phyloP scores from a whole-genome alignment of 352 stramenopile genomes.

The Phytophthora parvispora region DNA sequence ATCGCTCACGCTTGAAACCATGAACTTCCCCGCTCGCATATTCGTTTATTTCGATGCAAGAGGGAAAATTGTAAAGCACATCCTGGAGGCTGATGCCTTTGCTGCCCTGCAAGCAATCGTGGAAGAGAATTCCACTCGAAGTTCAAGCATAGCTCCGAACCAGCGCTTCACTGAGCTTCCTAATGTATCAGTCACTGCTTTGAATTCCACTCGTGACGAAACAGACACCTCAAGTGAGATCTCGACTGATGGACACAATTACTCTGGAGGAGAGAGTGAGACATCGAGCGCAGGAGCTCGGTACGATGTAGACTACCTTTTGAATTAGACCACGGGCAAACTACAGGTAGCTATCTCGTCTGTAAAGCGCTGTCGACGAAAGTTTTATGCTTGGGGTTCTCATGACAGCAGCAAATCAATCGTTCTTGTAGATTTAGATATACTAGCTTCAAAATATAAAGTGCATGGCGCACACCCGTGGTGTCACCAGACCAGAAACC shows the following conservation, averaged over 20 bases:
- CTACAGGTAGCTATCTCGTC: too few species aligned
- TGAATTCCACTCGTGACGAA: not conserved
- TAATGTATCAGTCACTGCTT: not conserved
- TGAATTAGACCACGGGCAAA: not conserved
- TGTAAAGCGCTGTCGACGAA: too few species aligned
- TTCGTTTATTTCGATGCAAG: constrained; percentile 38
- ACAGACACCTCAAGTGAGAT: not conserved
- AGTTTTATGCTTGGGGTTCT: too few species aligned
- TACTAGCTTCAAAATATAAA: too few species aligned
- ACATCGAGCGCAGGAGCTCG: not conserved
- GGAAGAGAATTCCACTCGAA: not conserved
- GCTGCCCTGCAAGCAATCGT: constrained; percentile 17
- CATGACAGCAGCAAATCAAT: too few species aligned
- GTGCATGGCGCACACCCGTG: too few species aligned
- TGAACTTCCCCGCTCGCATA: constrained; percentile 26
- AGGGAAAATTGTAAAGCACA: constrained; percentile 32
- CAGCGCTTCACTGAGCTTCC: constrained; percentile 8
- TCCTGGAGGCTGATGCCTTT: constrained; percentile 38
- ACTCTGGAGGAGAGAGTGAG: too few species aligned
- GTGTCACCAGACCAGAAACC: too few species aligned
- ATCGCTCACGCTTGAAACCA: not conserved
- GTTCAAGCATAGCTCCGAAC: not conserved
- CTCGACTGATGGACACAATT: not conserved
- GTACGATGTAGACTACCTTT: not conserved
- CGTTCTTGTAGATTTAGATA: too few species aligned